Base-by-base conservation (phyloP, 2,329 filamentous ascomycete species). In the Fusarium humuli region DNA sequence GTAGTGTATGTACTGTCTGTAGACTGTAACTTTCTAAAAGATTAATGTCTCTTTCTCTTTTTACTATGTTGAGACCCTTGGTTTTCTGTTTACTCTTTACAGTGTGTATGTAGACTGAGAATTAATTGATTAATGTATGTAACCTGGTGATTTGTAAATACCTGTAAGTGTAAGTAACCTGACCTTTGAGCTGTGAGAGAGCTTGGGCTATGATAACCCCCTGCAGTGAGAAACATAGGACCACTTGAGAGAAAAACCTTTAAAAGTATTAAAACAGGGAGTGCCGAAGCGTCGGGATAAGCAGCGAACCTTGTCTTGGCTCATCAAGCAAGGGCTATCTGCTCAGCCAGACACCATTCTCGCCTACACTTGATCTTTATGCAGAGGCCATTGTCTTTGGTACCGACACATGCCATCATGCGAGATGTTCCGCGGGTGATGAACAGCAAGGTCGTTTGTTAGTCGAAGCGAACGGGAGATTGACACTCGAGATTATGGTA, bases 271-370 rank as follows among this genome's bases (percentile, higher is more conserved):
- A 46, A 34, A 49, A 57, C 70, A 71, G 65, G 70, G 68, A 62
- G 71, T 73, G 66, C 71, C 69, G 12, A 52, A 61, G 44, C 44
- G 63, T 72, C 69, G 69, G 71, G 69, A 65, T 47, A 42, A 53
- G 48, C 22, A 56, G 56, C 56, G 52, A 57, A 49, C 5, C 14
- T 32, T 42, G 66, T 57, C 52, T 57, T 57, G 50, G 46, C 25
- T 46, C 30, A 60, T 49, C 25, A 50, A 34, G 54, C 27, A 40
- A 40, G 29, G 27, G 48, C 34, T 37, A 12, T 50, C 16, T 14
- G 20, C 20, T 25, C 7, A 10, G 12, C 9, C 16, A 12, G 18
- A 22, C 13, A 41, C n/a, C 14, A 13, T 12, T 10, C 10, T 20
- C 16, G 18, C 34, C 18, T 37, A 37, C 18, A 18, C 34, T 37